Conservation (phyloP, 495 filamentous ascomycete genomes). For the Talaromyces thailandensis region DNA sequence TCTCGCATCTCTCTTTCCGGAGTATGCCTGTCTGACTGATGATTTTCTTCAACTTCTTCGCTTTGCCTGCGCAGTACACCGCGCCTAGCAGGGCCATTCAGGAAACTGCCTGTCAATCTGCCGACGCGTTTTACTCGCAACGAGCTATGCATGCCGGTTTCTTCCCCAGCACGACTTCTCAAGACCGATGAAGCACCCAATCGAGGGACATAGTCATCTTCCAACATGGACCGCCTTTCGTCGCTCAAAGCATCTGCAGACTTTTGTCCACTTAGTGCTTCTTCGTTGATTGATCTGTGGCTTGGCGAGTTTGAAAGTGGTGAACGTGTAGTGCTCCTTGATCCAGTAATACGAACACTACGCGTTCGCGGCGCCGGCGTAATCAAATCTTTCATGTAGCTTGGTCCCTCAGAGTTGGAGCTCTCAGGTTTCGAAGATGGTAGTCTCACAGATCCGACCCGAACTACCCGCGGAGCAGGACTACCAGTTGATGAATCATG, state of each 20-base stretch:
- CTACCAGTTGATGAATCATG: constrained; percentile 32
- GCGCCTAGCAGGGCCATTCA: constrained; percentile 65
- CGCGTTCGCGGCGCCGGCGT: constrained; percentile 58
- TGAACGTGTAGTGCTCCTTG: constrained; percentile 22
- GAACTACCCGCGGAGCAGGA: constrained; percentile 45
- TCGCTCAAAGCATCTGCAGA: constrained; percentile 34
- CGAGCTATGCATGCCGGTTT: constrained; percentile 54
- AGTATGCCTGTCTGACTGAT: constrained; percentile 10
- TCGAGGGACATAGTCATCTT: constrained; percentile 37
- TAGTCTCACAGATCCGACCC: constrained; percentile 41
- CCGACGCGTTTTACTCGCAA: constrained; percentile 65
- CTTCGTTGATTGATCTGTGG: constrained; percentile 24
- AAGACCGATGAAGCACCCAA: constrained; percentile 42
- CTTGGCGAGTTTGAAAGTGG: constrained; percentile 34
- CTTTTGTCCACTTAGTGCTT: constrained; percentile 26
- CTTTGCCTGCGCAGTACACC: constrained; percentile 62
- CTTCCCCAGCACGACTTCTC: constrained; percentile 40
- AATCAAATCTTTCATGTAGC: constrained; percentile 42
- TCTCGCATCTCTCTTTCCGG: constrained; percentile 8
- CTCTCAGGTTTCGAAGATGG: constrained; percentile 22
- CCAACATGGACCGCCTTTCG: constrained; percentile 31
- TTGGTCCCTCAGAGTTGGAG: constrained; percentile 19
- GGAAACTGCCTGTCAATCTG: constrained; percentile 60
- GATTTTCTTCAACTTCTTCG: constrained; percentile 52
- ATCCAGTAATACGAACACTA: constrained; percentile 49